phyloP scores from a whole-genome alignment of 2,329 filamentous ascomycete genomes.

The Diaporthe vexans region DNA sequence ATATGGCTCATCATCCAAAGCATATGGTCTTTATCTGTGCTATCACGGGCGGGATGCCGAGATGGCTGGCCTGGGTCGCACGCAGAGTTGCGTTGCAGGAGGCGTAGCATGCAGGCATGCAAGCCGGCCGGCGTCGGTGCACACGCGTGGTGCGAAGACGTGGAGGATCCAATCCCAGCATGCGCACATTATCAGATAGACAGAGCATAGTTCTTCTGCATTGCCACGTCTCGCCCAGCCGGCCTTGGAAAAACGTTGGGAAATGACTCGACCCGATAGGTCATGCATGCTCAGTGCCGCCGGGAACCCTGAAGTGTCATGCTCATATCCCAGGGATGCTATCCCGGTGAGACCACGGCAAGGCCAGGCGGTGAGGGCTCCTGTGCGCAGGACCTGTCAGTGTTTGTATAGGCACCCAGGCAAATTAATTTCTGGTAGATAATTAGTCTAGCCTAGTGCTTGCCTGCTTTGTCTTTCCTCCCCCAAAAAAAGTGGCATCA shows the following conservation, averaged over 20 bases:
- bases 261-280: slow-evolving; percentile 33
- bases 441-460: background rate
- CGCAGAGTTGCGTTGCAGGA: slow-evolving; percentile 9
- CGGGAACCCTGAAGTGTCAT: slow-evolving; percentile 17
- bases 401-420: background rate
- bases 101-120: slow-evolving; percentile 6
- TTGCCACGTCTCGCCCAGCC: slow-evolving; percentile 31
- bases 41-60: background rate
- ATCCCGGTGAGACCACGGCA: background rate
- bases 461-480: slow-evolving; percentile 4
- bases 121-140: slow-evolving; percentile 9
- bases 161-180: slow-evolving; percentile 11
- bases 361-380: background rate
- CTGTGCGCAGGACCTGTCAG: too few relatives aligned
- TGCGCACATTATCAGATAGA: slow-evolving; percentile 26
- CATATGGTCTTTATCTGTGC: background rate
- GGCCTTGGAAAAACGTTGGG: background rate
- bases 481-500: slow-evolving; percentile 18
- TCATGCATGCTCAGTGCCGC: slow-evolving; percentile 17
- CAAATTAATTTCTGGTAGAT: background rate
- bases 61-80: background rate
- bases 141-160: background rate
- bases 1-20: background rate
- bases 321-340: slow-evolving; percentile 8
- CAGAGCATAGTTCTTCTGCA: slow-evolving; percentile 29